Evolutionary conservation across 148 eudicot species (phyloP).

Genomic region (Silene latifolia): DNA sequence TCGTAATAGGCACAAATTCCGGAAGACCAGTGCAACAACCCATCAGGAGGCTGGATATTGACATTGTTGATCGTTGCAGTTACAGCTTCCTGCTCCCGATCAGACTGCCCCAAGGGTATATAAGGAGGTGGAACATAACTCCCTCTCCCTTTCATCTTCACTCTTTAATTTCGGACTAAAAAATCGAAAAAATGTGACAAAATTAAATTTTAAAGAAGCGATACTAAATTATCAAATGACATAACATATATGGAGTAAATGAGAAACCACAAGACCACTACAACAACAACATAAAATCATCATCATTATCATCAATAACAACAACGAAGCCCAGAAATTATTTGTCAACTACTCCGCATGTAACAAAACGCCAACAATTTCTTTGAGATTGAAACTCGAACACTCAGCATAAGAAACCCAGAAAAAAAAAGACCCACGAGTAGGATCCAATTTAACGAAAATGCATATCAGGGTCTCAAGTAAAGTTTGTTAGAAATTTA

Average conservation of each 20-base stretch:
- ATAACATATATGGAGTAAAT: too few species aligned
- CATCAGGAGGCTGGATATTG: conserved; percentile 22
- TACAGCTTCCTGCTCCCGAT: conserved; percentile 36
- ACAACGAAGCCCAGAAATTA: too few species aligned
- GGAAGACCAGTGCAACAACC: conserved; percentile 68
- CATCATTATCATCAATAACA: not conserved
- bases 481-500: too few species aligned
- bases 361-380: not conserved
- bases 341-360: not conserved
- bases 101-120: conserved; percentile 68
- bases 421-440: not conserved
- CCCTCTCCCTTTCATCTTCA: conserved; percentile 45
- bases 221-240: too few species aligned
- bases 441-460: too few species aligned
- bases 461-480: too few species aligned
- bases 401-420: not conserved
- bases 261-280: not conserved
- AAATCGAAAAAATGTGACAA: not conserved
- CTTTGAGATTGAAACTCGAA: not conserved
- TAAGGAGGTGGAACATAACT: conserved; percentile 75
- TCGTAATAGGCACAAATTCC: conserved; percentile 99
- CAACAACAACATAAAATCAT: not conserved
- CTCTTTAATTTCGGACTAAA: not conserved
- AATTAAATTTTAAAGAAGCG: too few species aligned
- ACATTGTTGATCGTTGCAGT: conserved; percentile 23